Evolutionary conservation across 768 basidiomycete species (phyloP), one percentile per base, ranked within the genome.

Genomic region (Phallus indusiatus): DNA sequence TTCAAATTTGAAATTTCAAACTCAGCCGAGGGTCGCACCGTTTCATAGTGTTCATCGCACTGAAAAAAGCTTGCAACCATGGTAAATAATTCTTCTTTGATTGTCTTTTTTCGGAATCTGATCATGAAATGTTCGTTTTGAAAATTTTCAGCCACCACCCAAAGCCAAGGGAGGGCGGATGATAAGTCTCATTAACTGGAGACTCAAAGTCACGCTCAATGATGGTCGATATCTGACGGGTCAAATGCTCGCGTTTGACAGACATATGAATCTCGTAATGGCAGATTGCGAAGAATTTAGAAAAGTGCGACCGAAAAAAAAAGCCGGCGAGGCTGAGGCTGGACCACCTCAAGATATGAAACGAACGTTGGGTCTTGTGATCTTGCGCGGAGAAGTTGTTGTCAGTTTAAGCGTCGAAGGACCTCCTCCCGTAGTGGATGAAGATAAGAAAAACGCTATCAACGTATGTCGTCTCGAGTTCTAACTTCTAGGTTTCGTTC

Each of bases 161-260:
- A 96, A 96, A 78, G 91, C 93, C 49, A 94, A 95, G 78, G 93
- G 93, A 70, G 94, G 94, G 72, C 94, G 94, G 80, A 96, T 99
- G 93, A 86, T 95, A 71, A 75, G 86, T 72, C 86, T 98, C 76
- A 84, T 99, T 78, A 94, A 98, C 76, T 97, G 95, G 90, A 81
- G 95, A 73, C 82, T 99, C 65, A 94, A 90, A 75, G 86, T 98
- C 60, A 96, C 94, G 60, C 86, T 98, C 74, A 96, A 87, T 85
- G 96, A 99, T 73, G 94, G 94, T 61, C 90, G 96, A 72, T 83
- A 89, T 59, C 77, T 98, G 67, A 92, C 90, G 50, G 96, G 96
- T 47, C 96, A 98, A 76, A 96, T 98, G 91, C 88, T 99, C 71
- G 96, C 96, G 55, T 99, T 97, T 71, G 96, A 99, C 77, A 87